phyloP scores from a whole-genome alignment of 1,284 basidiomycete genomes.

The Cronartium ribicola region DNA sequence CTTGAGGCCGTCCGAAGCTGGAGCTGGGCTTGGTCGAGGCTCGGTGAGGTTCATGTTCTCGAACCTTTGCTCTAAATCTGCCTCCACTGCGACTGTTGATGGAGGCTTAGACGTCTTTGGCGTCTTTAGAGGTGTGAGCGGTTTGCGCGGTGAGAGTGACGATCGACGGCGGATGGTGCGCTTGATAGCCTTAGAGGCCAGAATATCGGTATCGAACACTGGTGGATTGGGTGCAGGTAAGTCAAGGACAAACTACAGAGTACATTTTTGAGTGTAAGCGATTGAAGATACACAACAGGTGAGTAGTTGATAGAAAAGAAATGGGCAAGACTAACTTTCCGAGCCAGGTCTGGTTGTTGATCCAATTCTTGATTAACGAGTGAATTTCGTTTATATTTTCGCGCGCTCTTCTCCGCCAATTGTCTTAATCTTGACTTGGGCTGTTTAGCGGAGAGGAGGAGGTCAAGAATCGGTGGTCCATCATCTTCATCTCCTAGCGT shows the following conservation, averaged over 20 bases:
- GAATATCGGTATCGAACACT: not conserved
- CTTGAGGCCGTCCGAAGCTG: constrained; percentile 11
- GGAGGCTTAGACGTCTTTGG: constrained; percentile 23
- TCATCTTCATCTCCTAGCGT: not conserved
- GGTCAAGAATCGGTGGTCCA: constrained; percentile 15
- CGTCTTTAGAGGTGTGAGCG: constrained; percentile 2
- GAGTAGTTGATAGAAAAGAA: not conserved
- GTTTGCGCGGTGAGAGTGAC: constrained; percentile 2
- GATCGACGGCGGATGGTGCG: constrained; percentile 15
- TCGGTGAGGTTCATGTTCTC: not conserved
- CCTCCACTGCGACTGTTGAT: constrained; percentile 9
- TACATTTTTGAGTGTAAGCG: not conserved
- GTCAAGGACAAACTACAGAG: constrained; percentile 17
- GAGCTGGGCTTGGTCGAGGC: not conserved
- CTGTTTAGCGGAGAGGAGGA: constrained; percentile 19
- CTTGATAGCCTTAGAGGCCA: constrained; percentile 8
- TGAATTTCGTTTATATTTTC: constrained; percentile 5
- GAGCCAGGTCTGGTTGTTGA: not conserved
- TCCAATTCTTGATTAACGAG: not conserved
- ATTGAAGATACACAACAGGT: not conserved
- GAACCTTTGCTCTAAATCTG: not conserved
- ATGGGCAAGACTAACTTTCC: not conserved
- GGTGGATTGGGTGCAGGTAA: constrained; percentile 26
- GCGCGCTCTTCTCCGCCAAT: constrained; percentile 27
- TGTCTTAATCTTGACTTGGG: constrained; percentile 38